Percentiles rank a stretch among this genome's conserved stretches.
These are phyloP conservation scores for Fusarium torulosum DNA, from an alignment of 2,329 filamentous ascomycete species.

Conservation along the genomic window DNA sequence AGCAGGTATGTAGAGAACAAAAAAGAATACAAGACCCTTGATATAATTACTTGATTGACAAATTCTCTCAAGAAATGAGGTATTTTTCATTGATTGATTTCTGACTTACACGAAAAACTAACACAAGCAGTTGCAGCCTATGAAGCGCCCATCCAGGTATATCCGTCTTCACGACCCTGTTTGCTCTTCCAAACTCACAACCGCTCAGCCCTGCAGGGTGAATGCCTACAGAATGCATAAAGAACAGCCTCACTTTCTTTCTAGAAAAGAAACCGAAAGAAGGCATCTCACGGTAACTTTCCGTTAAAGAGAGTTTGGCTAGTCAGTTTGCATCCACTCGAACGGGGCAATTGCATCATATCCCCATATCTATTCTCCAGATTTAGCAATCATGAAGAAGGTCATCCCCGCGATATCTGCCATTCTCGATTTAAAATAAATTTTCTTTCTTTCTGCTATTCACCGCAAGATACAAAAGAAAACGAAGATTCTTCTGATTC, in stretches of 20 bases:
- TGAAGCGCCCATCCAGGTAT: neutral
- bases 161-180: neutral
- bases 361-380: constrained; percentile 28
- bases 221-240: neutral
- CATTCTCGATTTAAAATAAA: neutral
- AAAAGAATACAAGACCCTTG: too few relatives aligned
- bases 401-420: neutral
- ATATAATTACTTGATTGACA: neutral
- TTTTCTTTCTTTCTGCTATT: neutral
- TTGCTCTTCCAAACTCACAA: neutral
- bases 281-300: constrained; percentile 20
- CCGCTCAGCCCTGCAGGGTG: neutral
- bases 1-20: neutral
- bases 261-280: constrained; percentile 29
- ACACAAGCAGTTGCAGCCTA: neutral
- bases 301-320: constrained; percentile 28
- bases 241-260: constrained; percentile 19
- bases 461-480: neutral
- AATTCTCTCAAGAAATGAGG: neutral
- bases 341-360: constrained; percentile 38
- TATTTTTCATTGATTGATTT: neutral
- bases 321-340: constrained; percentile 33
- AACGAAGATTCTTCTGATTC: neutral
- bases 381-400: constrained; percentile 17
- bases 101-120: neutral